phyloP scores from a whole-genome alignment of 2,329 filamentous ascomycete species.

The Ambrosiella xylebori region DNA sequence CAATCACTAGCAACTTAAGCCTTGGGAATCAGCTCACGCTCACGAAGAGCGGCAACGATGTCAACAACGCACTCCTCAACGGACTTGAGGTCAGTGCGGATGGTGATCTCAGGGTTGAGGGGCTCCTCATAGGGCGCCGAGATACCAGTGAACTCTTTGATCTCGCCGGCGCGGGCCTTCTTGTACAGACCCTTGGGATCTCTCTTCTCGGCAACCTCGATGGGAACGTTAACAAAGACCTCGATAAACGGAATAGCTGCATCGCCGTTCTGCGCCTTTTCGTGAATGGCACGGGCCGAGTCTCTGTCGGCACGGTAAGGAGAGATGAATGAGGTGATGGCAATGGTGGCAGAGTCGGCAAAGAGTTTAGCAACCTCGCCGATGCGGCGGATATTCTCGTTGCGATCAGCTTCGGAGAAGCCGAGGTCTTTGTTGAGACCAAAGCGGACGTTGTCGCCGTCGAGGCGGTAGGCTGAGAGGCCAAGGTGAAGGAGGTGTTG shows the following conservation, averaged over 20 bases:
- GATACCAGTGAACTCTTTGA: slow-evolving; percentile 94
- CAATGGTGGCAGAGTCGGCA: slow-evolving; percentile 71
- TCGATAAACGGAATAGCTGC: slow-evolving; percentile 77
- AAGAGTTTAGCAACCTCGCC: slow-evolving; percentile 95
- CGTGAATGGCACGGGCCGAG: slow-evolving; percentile 66
- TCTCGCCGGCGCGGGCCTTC: slow-evolving; percentile 83
- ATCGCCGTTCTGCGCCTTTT: slow-evolving; percentile 33
- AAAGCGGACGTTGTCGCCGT: slow-evolving; percentile 97
- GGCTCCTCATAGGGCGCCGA: slow-evolving; percentile 91
- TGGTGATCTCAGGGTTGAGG: slow-evolving; percentile 67
- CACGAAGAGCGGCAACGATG: slow-evolving; percentile 65
- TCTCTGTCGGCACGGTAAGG: slow-evolving; percentile 80
- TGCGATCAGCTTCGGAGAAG: slow-evolving; percentile 81
- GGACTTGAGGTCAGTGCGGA: slow-evolving; percentile 63
- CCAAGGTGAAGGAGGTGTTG: slow-evolving; percentile 84
- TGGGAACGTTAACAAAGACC: slow-evolving; percentile 78
- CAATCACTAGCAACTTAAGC: not conserved
- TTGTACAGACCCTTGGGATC: slow-evolving; percentile 98
- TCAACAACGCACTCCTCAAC: slow-evolving; percentile 78
- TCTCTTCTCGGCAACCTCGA: slow-evolving; percentile 82
- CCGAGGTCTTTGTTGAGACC: slow-evolving; percentile 95
- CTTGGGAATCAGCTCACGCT: slow-evolving; percentile 32
- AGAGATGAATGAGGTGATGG: slow-evolving; percentile 92
- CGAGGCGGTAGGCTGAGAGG: slow-evolving; percentile 74
- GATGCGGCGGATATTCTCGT: slow-evolving; percentile 95